Percentiles rank a stretch among this genome's conserved stretches.
Conservation (phyloP, 2,329 filamentous ascomycete species). For the Colletotrichum musae region DNA sequence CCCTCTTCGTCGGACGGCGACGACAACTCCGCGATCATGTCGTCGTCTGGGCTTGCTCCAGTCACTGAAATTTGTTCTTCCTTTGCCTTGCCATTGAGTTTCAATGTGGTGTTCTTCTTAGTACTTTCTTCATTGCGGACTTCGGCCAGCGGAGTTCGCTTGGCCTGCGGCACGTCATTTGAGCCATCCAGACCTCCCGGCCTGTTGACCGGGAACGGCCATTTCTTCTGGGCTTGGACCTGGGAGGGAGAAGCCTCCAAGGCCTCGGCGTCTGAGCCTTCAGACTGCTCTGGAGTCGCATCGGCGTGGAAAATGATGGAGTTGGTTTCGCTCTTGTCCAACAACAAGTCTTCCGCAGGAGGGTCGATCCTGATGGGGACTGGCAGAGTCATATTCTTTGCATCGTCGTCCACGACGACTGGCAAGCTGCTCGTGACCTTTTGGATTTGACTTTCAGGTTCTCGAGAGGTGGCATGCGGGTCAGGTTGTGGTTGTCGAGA, state of each 20-base stretch:
- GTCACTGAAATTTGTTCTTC: slow-evolving; percentile 14
- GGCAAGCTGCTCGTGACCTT: not conserved
- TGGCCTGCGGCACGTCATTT: slow-evolving; percentile 16
- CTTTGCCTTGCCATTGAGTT: slow-evolving; percentile 3
- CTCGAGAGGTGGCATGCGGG: slow-evolving; percentile 39
- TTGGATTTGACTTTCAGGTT: not conserved
- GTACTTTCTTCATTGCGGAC: slow-evolving; percentile 26
- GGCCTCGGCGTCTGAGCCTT: slow-evolving; percentile 18
- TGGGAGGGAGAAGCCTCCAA: slow-evolving; percentile 16
- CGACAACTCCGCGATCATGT: not conserved
- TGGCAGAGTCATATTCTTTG: slow-evolving; percentile 13
- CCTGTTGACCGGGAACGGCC: not conserved
- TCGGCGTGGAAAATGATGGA: slow-evolving; percentile 2
- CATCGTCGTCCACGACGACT: slow-evolving; percentile 18
- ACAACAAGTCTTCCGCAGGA: slow-evolving; percentile 10
- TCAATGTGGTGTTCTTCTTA: slow-evolving; percentile 2
- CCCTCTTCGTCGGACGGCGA: slow-evolving; percentile 10
- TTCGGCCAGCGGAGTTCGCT: slow-evolving; percentile 30
- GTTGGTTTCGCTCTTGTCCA: slow-evolving; percentile 2
- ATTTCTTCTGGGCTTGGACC: slow-evolving; percentile 16
- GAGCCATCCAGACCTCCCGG: slow-evolving; percentile 21
- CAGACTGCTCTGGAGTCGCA: slow-evolving; percentile 24
- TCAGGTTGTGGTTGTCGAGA: slow-evolving; percentile 18
- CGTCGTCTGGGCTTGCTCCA: slow-evolving; percentile 9
- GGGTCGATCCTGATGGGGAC: slow-evolving; percentile 33